Base-by-base conservation (phyloP, 2,329 filamentous ascomycete genomes). In the Fusarium sp. region DNA sequence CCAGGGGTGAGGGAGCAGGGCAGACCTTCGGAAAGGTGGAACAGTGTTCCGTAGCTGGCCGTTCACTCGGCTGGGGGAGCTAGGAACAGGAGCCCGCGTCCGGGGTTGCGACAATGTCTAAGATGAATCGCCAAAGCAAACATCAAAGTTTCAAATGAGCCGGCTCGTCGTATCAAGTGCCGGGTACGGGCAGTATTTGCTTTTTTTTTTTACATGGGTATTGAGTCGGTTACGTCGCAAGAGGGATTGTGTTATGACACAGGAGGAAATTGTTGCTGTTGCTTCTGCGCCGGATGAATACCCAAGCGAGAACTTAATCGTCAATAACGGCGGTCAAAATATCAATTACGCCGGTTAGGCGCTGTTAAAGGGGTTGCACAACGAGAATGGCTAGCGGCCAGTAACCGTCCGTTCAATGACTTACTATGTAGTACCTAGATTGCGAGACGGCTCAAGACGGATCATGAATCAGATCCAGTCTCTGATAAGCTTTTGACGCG, bases 91-190 rank as follows among this genome's bases (percentile, higher is more conserved):
- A 62, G 60, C 45, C 61, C 54, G 65, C 44, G 40, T 37, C 51
- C 50, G 53, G 52, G 41, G 49, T 41, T 41, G 11, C 44, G 44
- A 42, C 33, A 31, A 23, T 31, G 34, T 57, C 57, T 46, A 41
- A 50, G 60, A 67, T 53, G 62, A 67, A 62, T 62, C 45, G 40
- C 58, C 56, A 62, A 66, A 66, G 56, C 31, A 67, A 58, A 67
- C 33, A 68, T 45, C 38, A 57, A 57, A 49, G 66, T 69, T 69
- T 69, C 65, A 67, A 47, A 58, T 58, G 61, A 44, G 55, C 36
- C 54, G 52, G 56, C 49, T 61, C 26, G 42, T n/a, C 41, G 56
- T 54, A 52, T 62, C n/a, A 44, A 44, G 46, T 44, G 42, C 41
- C 47, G 47, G 54, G 44, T 54, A 61, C 46, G 33, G n/a, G 13